Evolutionary conservation across 805 yeast genomes (phyloP), one percentile per base, ranked within the genome.

Genomic region (Lipomyces chichibuensis): DNA sequence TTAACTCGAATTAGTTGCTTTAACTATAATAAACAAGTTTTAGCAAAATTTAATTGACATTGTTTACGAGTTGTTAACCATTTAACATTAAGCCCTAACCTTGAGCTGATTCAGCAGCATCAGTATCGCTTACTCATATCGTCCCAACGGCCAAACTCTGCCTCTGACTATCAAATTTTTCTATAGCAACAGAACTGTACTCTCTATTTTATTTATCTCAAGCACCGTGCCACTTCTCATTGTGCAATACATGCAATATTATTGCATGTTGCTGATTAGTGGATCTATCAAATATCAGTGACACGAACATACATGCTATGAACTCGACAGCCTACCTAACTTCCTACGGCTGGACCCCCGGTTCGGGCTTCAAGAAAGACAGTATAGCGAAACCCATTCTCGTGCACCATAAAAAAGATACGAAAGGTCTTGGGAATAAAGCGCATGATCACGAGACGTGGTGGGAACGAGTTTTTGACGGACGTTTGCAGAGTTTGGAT

Each of bases 391-490:
- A 87, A 72, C 98, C 99, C 0, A 87, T 94, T 54, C 78, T 94
- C 69, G 97, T 95, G 64, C 89, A 89, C 71, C 98, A 94, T 75
- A 92, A 95, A 78, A 88, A 87, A 72, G 97, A 94, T 75, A 88
- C 87, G 65, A 92, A 92, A 75, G 99, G 99, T 9, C 82, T 94
- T 32, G 99, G 99, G 0, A 88, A 89, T 75, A 80, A 82, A 29
- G 80, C 82, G 9, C 88, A 87, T 61, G 95, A 91, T 71, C 85
- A 88, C 17, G 97, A 91, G 71, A 89, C 91, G 57, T 94, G 99
- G 99, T 94, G 99, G 99, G 99, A 94, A 72, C 84, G 91, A 70
- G 82, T 94, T 57, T 95, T 95, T 80, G 98, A 94, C 77, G 97
- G 97, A 1, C 97, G 92, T 71, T 82, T 94, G 70, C 91, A 91